phyloP scores from a whole-genome alignment of 2,329 filamentous ascomycete species.

The Talaromyces marneffei region DNA sequence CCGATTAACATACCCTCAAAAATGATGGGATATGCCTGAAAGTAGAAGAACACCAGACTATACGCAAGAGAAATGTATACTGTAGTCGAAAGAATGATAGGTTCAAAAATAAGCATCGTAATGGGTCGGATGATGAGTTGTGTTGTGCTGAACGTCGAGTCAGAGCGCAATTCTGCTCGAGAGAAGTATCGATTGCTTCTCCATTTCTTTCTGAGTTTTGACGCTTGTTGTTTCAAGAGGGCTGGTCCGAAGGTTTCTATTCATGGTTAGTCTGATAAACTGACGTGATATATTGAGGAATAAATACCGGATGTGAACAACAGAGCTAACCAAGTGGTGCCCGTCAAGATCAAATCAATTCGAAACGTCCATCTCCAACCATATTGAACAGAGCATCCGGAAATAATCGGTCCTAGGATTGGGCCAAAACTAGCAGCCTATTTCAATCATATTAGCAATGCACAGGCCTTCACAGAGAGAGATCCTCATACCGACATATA shows the following conservation, averaged over 20 bases:
- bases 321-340: slow-evolving; percentile 7
- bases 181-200: slow-evolving; percentile 40
- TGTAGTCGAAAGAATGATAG: slow-evolving; percentile 65
- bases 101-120: slow-evolving; percentile 66
- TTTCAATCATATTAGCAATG: neutral
- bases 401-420: slow-evolving; percentile 31
- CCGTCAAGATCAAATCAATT: slow-evolving; percentile 61
- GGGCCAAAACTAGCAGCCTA: slow-evolving; percentile 25
- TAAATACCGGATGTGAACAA: slow-evolving; percentile 23
- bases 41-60: slow-evolving; percentile 65
- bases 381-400: slow-evolving; percentile 27
- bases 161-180: slow-evolving; percentile 57
- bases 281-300: neutral
- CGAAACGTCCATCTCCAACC: slow-evolving; percentile 40
- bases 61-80: slow-evolving; percentile 67
- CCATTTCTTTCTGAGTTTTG: neutral
- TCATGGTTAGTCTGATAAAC: neutral
- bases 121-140: slow-evolving; percentile 67
- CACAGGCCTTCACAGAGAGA: neutral
- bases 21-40: slow-evolving; percentile 68
- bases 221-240: slow-evolving; percentile 2
- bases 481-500: slow-evolving; percentile 26
- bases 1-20: slow-evolving; percentile 45
- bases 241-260: slow-evolving; percentile 6
- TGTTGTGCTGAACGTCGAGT: slow-evolving; percentile 55